phyloP scores from a whole-genome alignment of 805 yeast species.

The Candida verbasci region DNA sequence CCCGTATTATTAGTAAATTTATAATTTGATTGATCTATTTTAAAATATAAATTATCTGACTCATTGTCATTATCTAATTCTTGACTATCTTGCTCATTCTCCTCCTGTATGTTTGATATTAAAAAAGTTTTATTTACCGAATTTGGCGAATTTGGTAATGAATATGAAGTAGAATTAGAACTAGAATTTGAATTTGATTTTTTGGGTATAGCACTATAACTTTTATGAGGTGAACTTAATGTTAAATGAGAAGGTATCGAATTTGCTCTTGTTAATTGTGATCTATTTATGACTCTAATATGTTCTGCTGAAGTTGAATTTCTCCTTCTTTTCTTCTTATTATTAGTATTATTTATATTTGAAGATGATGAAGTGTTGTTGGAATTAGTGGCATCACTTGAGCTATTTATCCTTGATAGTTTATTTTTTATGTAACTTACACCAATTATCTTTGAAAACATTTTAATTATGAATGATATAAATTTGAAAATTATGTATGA shows the following conservation, averaged over 20 bases:
- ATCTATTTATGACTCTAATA: neutral
- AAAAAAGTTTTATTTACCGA: neutral
- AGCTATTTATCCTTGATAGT: neutral
- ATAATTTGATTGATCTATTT: too few relatives aligned
- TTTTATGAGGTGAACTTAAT: neutral
- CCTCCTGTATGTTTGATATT: neutral
- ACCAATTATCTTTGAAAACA: constrained; percentile 5
- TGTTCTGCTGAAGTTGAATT: neutral
- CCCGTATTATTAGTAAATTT: too few relatives aligned
- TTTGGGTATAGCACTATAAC: neutral
- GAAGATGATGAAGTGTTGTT: neutral
- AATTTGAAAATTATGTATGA: too few relatives aligned
- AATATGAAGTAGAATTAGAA: too few relatives aligned
- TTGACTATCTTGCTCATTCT: neutral
- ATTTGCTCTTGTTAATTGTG: constrained; percentile 3
- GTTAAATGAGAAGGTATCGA: constrained; percentile 4
- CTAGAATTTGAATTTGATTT: too few relatives aligned
- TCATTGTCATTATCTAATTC: too few relatives aligned
- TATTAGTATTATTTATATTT: neutral
- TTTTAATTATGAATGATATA: neutral
- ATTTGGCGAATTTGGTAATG: neutral
- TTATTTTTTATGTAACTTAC: constrained; percentile 4
- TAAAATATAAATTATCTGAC: too few relatives aligned
- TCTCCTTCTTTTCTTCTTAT: neutral
- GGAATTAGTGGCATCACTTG: neutral